Evolutionary conservation across 2,329 filamentous ascomycete genomes (phyloP).

Genomic region (Plectosphaerella cucumerina): DNA sequence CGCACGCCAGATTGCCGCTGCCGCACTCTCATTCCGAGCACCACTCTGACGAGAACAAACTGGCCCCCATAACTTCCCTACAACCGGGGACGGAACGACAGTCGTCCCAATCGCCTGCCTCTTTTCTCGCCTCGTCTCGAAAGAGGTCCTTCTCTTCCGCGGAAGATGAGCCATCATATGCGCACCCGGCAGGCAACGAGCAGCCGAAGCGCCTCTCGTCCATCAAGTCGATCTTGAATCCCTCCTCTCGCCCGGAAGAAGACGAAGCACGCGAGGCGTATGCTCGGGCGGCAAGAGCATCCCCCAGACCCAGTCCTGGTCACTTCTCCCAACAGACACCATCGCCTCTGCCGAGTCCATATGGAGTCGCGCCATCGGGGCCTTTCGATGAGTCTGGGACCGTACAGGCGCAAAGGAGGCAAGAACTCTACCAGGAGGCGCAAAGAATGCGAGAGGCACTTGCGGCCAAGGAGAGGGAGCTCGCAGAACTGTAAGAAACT

Average conservation of each 20-base stretch:
- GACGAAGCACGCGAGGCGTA: conserved; percentile 33
- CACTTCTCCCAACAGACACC: conserved; percentile 25
- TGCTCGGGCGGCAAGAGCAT: conserved; percentile 35
- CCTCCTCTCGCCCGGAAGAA: conserved; percentile 28
- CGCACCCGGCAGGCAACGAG: conserved; percentile 36
- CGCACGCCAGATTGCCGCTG: conserved; percentile 28
- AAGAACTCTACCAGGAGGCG: conserved; percentile 66
- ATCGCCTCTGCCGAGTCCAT: conserved; percentile 19
- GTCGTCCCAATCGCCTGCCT: conserved; percentile 56
- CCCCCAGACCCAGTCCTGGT: conserved; percentile 37
- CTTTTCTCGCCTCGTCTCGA: conserved; percentile 54
- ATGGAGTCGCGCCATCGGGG: conserved; percentile 16
- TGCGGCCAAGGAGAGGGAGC: conserved; percentile 68
- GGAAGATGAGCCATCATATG: conserved; percentile 43
- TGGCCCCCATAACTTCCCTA: conserved; percentile 52
- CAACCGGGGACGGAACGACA: conserved; percentile 42
- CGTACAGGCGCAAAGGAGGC: conserved; percentile 57
- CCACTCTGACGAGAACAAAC: conserved; percentile 52
- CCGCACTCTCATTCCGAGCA: conserved; percentile 25
- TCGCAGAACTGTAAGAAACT: conserved; percentile 40
- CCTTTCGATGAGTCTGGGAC: conserved; percentile 42
- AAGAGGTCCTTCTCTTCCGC: conserved; percentile 66
- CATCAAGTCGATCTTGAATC: conserved; percentile 73
- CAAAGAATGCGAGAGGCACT: conserved; percentile 72
- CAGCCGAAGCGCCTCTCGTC: conserved; percentile 63